Evolutionary conservation across 495 filamentous ascomycete species (phyloP), one percentile per base, ranked within the genome.

Genomic region (Chaetomium fimeti): DNA sequence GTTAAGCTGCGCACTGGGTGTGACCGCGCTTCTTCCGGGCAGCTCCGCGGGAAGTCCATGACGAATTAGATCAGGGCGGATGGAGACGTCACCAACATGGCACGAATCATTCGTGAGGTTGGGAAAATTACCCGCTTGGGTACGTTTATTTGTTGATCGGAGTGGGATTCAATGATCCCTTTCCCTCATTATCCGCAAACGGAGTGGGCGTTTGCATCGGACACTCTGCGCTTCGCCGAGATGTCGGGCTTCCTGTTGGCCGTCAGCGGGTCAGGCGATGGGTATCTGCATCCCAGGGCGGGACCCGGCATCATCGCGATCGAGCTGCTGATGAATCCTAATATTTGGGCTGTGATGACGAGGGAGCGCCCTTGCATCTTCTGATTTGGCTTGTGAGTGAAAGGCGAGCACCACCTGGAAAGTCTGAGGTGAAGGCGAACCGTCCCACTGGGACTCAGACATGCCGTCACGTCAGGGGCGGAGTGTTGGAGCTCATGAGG

Each of bases 221-320:
- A 56, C 59, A 9, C 13, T 63, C 65, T 73, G 72, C 71, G 57
- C 60, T 24, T 72, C 65, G 67, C 69, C 72, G 67, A 43, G 25
- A 15, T 43, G 40, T n/a, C 16, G 40, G 24, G 49, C 49, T 57
- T 57, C 64, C 57, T 68, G 67, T 71, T 74, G 72, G 69, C 62
- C 27, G 59, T 11, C 36, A 3, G 36, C 18, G 15, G 49, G 45
- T 18, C 20, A 40, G 11, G 51, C 25, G 28, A 18, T 71, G 73
- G 73, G 57, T 65, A 66, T 71, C 64, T 72, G 73, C 73, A 65
- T 69, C 18, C 57, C 63, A 53, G 38, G 48, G 28, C 73, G 72
- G 71, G 61, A 42, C 65, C 57, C 66, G 63, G 69, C 72, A 72
- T 66, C 62, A 72, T 74, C 69, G 67, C 32, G 61, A 64, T 65